phyloP scores from a whole-genome alignment of 441 rosid genomes.

The Eutrema salsugineum region DNA sequence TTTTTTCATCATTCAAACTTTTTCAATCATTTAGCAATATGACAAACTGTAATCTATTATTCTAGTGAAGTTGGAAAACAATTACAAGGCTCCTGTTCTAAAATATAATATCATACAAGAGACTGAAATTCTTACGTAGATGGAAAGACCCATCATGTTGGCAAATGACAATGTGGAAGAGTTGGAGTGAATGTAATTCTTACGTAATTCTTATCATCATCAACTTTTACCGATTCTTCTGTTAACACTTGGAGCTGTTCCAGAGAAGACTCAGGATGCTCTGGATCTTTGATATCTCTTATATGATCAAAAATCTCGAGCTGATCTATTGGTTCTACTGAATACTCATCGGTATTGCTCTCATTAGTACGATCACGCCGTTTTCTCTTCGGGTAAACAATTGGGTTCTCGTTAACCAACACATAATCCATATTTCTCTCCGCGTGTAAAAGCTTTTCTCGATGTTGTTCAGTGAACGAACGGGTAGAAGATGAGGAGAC shows the following conservation, averaged over 20 bases:
- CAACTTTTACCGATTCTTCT: conserved; percentile 77
- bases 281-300: conserved; percentile 88
- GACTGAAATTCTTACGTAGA: no score
- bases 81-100: no score
- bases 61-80: no score
- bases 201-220: conserved; percentile 50
- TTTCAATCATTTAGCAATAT: no score
- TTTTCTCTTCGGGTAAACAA: conserved; percentile 59
- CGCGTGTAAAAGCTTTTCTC: not conserved
- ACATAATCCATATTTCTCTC: conserved; percentile 43
- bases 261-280: conserved; percentile 60
- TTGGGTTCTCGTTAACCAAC: conserved; percentile 62
- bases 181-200: conserved; percentile 88
- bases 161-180: conserved; percentile 76
- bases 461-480: not conserved
- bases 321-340: conserved; percentile 64
- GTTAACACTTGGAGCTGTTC: conserved; percentile 72
- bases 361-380: conserved; percentile 39
- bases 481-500: not conserved
- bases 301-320: conserved; percentile 73
- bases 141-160: conserved; percentile 76
- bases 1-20: no score
- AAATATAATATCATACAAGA: no score
- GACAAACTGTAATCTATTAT: no score
- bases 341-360: conserved; percentile 43